Evolutionary conservation across 345 rosid species (phyloP), one percentile per base, ranked within the genome.

Genomic region (Gynandropsis gynandra): DNA sequence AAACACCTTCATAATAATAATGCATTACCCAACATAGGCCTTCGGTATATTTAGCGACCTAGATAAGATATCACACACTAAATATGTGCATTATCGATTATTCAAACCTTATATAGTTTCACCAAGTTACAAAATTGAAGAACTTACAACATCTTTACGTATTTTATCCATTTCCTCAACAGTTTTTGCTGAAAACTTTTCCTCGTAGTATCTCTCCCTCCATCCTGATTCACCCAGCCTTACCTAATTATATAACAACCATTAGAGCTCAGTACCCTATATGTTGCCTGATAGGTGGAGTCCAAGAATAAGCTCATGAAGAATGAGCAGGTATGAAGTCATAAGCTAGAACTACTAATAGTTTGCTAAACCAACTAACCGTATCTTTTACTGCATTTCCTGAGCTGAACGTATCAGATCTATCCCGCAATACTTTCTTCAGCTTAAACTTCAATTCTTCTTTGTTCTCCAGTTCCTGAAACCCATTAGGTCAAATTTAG

Each of bases 1-100:
- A 85, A 67, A 92, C 97, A 44, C 97, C 98, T 71, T 85, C 95
- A 63, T 85, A 87, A 58, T 92, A 92, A 63, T 92, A 85, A 61
- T 72, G 98, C 98, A 87, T 82, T 35, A 92, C 80, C 98, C 98
- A 92, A 54, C 97, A 92, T 32, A 92, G 76, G 48, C 98, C 98
- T 71, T 92, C 96, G 0, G 86, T 75, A 47, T 85, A 92, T 76
- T 63, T 78, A 79, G 78, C 64, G 58, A 78, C 89, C 97, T 85
- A 64, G 37, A 16, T 65, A 62, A 54, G 16, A 49, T 33, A 46
- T 12, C 9, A 10, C 18, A 14, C 20, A 29, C 42, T 59, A 67
- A 67, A 32, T 19, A 33, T 13, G 42, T 61, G 29, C 29, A 36
- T 46, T 32, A 34, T 14, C 13, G 16, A 65, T 42, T 31, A 59